Conservation (phyloP, 225 moss, liverwort and hornwort genomes). For the Anthoceros angustus region DNA sequence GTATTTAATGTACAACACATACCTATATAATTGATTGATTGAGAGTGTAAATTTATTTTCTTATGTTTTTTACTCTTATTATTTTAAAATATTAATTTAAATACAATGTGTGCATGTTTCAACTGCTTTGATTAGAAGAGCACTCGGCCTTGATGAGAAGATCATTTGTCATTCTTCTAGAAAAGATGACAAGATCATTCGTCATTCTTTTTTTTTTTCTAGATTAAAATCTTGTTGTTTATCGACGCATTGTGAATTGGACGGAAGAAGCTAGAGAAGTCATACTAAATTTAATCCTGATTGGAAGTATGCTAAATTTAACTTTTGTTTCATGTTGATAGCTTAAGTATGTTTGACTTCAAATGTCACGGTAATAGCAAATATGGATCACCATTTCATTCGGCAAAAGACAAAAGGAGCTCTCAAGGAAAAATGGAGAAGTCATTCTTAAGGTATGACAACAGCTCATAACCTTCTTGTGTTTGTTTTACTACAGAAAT, state of each 20-base stretch:
- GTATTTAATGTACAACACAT: too few relatives aligned
- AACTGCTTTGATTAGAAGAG: too few relatives aligned
- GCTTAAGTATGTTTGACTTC: constrained; percentile 92
- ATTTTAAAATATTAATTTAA: neutral
- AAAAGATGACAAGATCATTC: too few relatives aligned
- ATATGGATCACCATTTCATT: constrained; percentile 95
- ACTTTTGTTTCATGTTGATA: constrained; percentile 12
- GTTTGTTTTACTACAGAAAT: neutral
- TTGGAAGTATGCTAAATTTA: neutral
- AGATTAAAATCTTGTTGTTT: neutral
- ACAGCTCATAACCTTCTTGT: neutral
- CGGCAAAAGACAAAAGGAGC: constrained; percentile 87
- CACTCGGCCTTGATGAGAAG: too few relatives aligned
- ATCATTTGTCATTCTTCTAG: neutral
- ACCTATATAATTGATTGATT: too few relatives aligned
- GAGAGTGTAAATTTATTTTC: neutral
- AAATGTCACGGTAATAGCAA: constrained; percentile 97
- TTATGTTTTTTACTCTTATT: neutral
- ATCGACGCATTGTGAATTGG: neutral
- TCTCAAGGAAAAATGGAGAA: constrained; percentile 99
- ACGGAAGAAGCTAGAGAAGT: neutral
- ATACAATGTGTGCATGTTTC: too few relatives aligned
- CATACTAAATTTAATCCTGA: neutral
- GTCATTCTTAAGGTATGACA: constrained; percentile 77
- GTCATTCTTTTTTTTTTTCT: neutral